phyloP scores from a whole-genome alignment of 768 basidiomycete species.

The Rhizopogon sp. region DNA sequence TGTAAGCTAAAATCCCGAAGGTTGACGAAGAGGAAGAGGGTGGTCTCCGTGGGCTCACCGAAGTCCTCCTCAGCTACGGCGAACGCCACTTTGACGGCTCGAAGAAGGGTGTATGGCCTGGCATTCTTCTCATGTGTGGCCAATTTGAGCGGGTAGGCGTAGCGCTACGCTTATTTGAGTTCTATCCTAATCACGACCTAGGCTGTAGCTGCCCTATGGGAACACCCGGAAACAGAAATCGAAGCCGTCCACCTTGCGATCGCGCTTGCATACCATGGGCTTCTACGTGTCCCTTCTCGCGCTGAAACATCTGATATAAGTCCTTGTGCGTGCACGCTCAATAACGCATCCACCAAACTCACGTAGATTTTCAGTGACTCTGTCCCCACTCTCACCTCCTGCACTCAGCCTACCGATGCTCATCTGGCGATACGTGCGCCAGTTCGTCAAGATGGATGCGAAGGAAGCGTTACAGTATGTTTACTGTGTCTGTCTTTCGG shows the following conservation, averaged over 20 bases:
- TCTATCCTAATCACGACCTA: constrained; percentile 22
- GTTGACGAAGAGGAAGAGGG: constrained; percentile 81
- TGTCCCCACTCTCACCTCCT: constrained; percentile 63
- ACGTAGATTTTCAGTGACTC: constrained; percentile 44
- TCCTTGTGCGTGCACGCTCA: constrained; percentile 50
- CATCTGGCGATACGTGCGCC: constrained; percentile 89
- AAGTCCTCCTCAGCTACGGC: constrained; percentile 73
- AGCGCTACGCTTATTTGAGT: background rate
- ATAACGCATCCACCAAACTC: background rate
- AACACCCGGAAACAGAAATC: constrained; percentile 79
- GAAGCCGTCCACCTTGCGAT: constrained; percentile 95
- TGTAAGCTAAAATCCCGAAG: constrained; percentile 26
- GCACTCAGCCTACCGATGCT: constrained; percentile 79
- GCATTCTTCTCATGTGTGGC: constrained; percentile 84
- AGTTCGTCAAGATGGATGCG: constrained; percentile 90
- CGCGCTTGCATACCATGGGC: constrained; percentile 87
- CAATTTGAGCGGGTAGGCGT: constrained; percentile 84
- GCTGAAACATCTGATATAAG: constrained; percentile 83
- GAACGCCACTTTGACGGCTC: constrained; percentile 76
- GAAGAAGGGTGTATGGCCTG: constrained; percentile 70
- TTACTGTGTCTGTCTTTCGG: constrained; percentile 74
- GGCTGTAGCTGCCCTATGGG: constrained; percentile 90
- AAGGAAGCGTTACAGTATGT: constrained; percentile 94
- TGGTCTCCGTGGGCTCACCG: constrained; percentile 67
- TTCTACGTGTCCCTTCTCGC: constrained; percentile 77